Evolutionary conservation across 768 basidiomycete species (phyloP).

Genomic region (Punctularia strigosozonata): DNA sequence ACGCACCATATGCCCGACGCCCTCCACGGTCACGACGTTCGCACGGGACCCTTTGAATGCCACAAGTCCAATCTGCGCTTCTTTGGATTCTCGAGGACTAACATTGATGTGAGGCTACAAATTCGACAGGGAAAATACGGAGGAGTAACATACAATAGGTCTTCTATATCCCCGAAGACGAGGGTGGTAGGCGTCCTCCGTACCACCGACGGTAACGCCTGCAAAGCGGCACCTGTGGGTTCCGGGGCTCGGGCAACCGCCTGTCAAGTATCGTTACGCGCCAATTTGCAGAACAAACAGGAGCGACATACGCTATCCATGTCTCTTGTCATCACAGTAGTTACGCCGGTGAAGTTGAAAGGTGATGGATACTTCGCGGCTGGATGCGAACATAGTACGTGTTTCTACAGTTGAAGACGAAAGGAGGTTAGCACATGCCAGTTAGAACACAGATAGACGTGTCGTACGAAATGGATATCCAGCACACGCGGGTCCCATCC

Average conservation of each 20-base stretch:
- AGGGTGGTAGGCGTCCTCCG: neutral
- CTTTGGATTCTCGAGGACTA: neutral
- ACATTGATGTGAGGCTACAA: neutral
- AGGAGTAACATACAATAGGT: neutral
- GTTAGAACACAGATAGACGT: neutral
- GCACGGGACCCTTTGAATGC: neutral
- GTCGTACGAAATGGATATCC: neutral
- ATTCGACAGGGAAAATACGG: neutral
- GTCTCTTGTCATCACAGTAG: neutral
- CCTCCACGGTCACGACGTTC: neutral
- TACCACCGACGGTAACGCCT: no score
- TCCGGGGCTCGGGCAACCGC: no score
- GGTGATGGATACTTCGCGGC: slow-evolving; percentile 8
- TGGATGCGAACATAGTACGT: neutral
- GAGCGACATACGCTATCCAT: neutral
- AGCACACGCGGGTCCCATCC: neutral
- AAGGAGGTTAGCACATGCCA: neutral
- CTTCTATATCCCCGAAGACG: neutral
- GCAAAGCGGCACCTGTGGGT: no score
- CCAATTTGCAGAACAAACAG: no score
- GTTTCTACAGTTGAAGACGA: slow-evolving; percentile 1
- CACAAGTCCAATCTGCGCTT: no score
- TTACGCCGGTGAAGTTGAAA: slow-evolving; percentile 3
- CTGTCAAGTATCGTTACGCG: no score
- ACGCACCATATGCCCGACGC: neutral